Evolutionary conservation across 2,329 filamentous ascomycete genomes (phyloP), one percentile per base, ranked within the genome.

Genomic region (Beauveria asiatica): DNA sequence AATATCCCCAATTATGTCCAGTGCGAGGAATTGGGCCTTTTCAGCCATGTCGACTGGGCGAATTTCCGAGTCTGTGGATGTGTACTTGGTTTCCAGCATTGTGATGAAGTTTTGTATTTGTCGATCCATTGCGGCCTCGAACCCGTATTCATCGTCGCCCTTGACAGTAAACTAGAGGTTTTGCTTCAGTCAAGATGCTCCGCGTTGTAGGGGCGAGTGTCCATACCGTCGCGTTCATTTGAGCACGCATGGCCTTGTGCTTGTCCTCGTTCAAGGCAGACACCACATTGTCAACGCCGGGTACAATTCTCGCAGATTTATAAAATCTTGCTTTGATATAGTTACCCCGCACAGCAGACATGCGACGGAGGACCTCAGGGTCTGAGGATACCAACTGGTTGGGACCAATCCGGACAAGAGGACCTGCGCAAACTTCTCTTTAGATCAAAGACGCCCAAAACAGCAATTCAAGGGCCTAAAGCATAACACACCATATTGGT

Each of bases 1-100:
- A 23, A 83, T 69, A 42, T 81, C 75, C 13, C 77, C 78, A 46
- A 84, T 79, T 2, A 80, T 78, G 60, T 84, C 82, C 0, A 83
- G 69, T 1, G 80, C 76, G 59, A 83, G 80, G 71, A 76, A 82
- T 25, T 80, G 78, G 3, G 77, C 75, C 62, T 80, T 79, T 44
- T 73, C 70, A 23, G 77, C 78, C 48, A 84, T 69, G 64, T 84
- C 80, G 60, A 83, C 70, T 0, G 70, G 72, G 0, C 66, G 65
- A 25, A 71, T 71, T 1, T 71, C 61, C 2, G 61, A 62, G 3
- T 72, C 66, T 1, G 65, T 75, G 3, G 75, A 76, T 9, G 77
- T 63, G 58, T 83, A 84, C 64, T 79, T 79, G 37, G 65, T 65
- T 19, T 77, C 73, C 39, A 84, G 73, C 3, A 83, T 71, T 1